phyloP scores from a whole-genome alignment of 306 rosid species.

The Sechiopsis laciniata region DNA sequence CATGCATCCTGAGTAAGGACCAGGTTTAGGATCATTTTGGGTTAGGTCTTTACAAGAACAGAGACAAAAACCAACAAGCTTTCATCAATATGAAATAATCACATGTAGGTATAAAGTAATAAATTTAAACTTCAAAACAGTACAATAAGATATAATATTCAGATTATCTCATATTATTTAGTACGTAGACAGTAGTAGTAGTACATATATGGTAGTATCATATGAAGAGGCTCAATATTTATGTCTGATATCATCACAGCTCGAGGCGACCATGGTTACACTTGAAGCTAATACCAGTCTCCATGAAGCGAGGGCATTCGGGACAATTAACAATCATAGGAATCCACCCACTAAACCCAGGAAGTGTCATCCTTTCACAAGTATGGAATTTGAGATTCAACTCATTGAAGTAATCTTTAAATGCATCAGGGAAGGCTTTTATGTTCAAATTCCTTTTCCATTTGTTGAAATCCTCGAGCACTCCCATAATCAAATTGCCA shows the following conservation, averaged over 20 bases:
- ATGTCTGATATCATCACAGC: not conserved
- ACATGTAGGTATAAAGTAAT: not conserved
- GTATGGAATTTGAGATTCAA: conserved; percentile 3
- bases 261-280: conserved; percentile 3
- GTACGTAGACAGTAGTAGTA: not conserved
- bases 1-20: no score
- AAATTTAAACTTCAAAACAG: not conserved
- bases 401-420: conserved; percentile 6
- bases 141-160: not conserved
- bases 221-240: not conserved
- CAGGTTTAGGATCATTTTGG: no score
- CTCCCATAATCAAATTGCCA: conserved; percentile 3
- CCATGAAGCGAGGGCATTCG: conserved; percentile 13
- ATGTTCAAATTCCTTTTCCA: conserved; percentile 3
- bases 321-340: not conserved
- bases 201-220: not conserved
- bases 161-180: not conserved
- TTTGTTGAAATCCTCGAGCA: conserved; percentile 5
- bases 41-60: no score
- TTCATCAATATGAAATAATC: not conserved
- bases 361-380: conserved; percentile 15
- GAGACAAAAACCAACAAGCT: not conserved
- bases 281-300: conserved; percentile 8
- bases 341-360: conserved; percentile 16
- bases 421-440: not conserved